Evolutionary conservation across 2,329 filamentous ascomycete species (phyloP), one percentile per base, ranked within the genome.

Genomic region (Neofusicoccum sp.): DNA sequence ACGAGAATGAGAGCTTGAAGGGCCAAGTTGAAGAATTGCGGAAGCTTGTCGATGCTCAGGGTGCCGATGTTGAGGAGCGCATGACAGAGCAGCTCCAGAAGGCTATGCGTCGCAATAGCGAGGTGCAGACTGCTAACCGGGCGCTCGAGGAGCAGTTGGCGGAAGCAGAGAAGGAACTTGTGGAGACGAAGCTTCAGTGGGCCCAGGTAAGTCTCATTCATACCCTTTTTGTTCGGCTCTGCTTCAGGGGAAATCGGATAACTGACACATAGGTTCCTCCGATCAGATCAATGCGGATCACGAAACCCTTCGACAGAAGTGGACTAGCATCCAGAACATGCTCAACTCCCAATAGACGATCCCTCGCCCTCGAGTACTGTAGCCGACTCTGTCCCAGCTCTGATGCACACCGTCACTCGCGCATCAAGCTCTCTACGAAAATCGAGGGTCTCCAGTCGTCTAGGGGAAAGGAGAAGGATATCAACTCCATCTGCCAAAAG

Each of bases 71-170:
- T 4, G 95, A 99, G 73, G 84, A 85, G 62, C 84, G 86, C 58
- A 86, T 96, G 76, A 86, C 89, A 72, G 84, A 84, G 9, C 93
- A 98, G 76, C 93, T 96, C 78, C 93, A 97, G 60, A 85, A 89
- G 58, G 86, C 98, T 69, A 95, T 98, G 89, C 87, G 91, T 74
- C 86, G 92, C 63, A 98, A 98, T 72, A 85, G 89, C 64, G 91
- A 96, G 69, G 93, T 98, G 6, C 93, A 98, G 70, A 92, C 96
- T 68, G 91, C 96, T 78, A 99, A 98, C 70, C 84, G 89, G 63
- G 85, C 83, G 61, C 79, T 99, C 66, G 93, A 97, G 76, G 93
- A 96, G 71, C 90, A 95, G 70, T 84, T 96, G 83, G 83, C 86
- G 4, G 92, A 97, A 67, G 90, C 98, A 80, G 95, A 98, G 80